Evolutionary conservation across 2,329 filamentous ascomycete species (phyloP).

Genomic region (Emmonsiellopsis sp.): DNA sequence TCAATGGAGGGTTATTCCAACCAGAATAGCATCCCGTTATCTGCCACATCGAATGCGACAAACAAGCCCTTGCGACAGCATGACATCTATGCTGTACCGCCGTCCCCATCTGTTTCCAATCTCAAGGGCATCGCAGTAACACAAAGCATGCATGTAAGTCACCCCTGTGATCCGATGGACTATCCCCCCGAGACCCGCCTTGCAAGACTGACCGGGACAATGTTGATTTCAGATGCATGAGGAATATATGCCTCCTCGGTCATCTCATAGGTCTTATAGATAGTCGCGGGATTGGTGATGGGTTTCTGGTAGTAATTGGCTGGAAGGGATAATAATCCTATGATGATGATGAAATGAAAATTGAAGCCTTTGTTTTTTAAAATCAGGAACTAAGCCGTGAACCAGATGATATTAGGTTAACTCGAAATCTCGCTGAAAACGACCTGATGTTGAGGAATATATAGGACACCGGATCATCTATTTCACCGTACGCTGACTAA

Average conservation of each 20-base stretch:
- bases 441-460: no score
- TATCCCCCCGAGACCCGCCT: not conserved
- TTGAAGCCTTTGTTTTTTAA: no score
- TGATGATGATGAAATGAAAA: no score
- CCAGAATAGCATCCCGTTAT: constrained; percentile 3
- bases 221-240: not conserved
- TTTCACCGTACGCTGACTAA: no score
- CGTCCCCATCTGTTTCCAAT: not conserved
- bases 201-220: not conserved
- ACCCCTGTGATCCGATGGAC: not conserved
- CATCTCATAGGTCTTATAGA: no score
- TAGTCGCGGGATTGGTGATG: no score
- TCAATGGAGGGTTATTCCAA: not conserved
- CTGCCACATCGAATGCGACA: not conserved
- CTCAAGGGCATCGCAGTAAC: constrained; percentile 1
- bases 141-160: constrained; percentile 1
- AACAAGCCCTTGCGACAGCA: not conserved
- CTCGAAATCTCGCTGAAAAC: no score
- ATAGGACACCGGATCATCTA: no score
- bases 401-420: no score
- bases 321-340: no score
- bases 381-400: no score
- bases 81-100: not conserved
- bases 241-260: not conserved
- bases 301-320: no score